Evolutionary conservation across 2,329 filamentous ascomycete genomes (phyloP).

Genomic region (Huntiella savannae): DNA sequence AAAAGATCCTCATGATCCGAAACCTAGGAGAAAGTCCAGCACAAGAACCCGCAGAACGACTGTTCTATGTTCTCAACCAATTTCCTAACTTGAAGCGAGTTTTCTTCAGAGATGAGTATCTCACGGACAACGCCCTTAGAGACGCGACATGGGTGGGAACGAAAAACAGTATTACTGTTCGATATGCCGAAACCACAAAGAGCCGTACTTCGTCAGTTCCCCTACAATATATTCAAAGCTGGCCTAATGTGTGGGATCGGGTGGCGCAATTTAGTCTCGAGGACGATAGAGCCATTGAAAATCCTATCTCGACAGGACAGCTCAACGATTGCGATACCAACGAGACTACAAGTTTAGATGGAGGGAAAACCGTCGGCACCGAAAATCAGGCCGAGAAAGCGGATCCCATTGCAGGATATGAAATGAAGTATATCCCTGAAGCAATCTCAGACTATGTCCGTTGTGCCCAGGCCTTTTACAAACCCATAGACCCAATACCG

Average conservation of each 20-base stretch:
- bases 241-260: background rate
- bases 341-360: background rate
- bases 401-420: background rate
- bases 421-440: background rate
- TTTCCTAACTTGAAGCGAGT: conserved; percentile 7
- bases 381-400: background rate
- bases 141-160: background rate
- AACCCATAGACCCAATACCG: too few species aligned
- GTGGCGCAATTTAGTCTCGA: background rate
- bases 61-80: conserved; percentile 2
- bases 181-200: too few species aligned
- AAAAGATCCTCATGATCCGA: too few species aligned
- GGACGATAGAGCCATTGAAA: background rate
- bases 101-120: background rate
- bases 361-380: background rate
- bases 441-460: background rate
- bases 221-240: background rate
- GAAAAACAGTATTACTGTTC: conserved; percentile 6
- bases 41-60: too few species aligned
- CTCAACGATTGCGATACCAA: too few species aligned
- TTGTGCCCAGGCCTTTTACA: too few species aligned
- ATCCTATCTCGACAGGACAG: too few species aligned
- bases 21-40: too few species aligned
- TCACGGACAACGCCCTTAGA: background rate
- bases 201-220: too few species aligned